phyloP scores from a whole-genome alignment of 352 stramenopile genomes.

The Thraustochytrium sp. region DNA sequence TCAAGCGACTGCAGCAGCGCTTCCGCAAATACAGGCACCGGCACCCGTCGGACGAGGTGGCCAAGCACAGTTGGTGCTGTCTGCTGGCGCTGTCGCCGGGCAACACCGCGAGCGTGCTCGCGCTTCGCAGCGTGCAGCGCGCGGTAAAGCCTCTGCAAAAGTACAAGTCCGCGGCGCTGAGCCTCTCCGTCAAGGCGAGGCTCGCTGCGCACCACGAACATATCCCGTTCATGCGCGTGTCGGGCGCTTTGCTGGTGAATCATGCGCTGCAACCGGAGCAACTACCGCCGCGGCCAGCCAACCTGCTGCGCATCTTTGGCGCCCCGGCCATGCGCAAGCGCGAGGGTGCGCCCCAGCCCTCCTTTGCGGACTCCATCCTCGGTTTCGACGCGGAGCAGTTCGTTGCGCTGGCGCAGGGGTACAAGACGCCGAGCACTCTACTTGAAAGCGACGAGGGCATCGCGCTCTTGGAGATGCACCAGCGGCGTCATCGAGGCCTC shows the following conservation, averaged over 20 bases:
- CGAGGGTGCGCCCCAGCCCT: background rate
- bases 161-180: background rate
- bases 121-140: background rate
- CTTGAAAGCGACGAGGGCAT: background rate
- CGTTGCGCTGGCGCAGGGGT: background rate
- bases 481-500: background rate
- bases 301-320: background rate
- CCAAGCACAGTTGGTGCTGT: background rate
- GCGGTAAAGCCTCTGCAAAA: background rate
- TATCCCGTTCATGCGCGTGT: background rate
- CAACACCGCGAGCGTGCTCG: background rate
- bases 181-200: background rate
- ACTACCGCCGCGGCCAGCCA: background rate
- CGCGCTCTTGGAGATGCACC: background rate
- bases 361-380: background rate
- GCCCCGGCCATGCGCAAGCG: background rate
- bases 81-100: conserved; percentile 9
- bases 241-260: background rate
- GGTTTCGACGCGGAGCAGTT: conserved; percentile 38
- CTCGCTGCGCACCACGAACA: background rate
- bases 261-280: background rate
- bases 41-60: background rate
- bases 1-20: background rate
- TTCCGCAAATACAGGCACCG: conserved; percentile 17
- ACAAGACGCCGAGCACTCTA: conserved; percentile 5